Base-by-base conservation (phyloP, 331 rosid species). In the Arachis monticola region DNA sequence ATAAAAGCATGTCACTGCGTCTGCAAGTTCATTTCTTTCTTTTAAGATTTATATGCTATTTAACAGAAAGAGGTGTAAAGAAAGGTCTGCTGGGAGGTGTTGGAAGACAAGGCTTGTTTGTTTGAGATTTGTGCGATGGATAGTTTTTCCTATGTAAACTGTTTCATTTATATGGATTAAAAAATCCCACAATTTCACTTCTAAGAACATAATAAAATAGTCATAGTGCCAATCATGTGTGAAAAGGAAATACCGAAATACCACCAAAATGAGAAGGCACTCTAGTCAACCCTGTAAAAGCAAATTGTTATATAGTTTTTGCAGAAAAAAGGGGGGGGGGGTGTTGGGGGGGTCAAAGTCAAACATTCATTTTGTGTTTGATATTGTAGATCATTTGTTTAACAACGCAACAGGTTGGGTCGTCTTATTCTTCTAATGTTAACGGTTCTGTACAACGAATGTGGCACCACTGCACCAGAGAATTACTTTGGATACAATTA, bases 41-140 rank as follows among this genome's bases (percentile, higher is more conserved):
- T 38, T 52, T 51, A 11, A 52, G 14, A 35, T 63, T 40, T 31
- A 40, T 46, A 22, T 4, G 41, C 57, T 46, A 12, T 45, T 58
- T n/a, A n/a, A 1, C 57, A 42, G 27, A 70, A 55, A 55, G 40
- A 31, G 50, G 31, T 14, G 22, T 72, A 13, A 60, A 8, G 47
- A 55, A 72, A 58, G 76, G 11, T 7, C 52, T 7, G 0, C 31
- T 6, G 40, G 27, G 30, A 2, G 62, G 12, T 45, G 57, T 11
- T 42, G 61, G 11, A 47, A 60, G 35, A 60, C 10, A 51, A 60
- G 31, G 11, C 3, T 47, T 27, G 10, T 14, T 42, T 42, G 17
- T 14, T 44, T 42, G 8, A 42, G 66, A 70, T 70, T 70, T 48
- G 40, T 17, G 66, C 77, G 69, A 77, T 77, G 81, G 69, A 69